Base-by-base conservation (phyloP, 164 flowering plant species). In the Aristolochia californica region DNA sequence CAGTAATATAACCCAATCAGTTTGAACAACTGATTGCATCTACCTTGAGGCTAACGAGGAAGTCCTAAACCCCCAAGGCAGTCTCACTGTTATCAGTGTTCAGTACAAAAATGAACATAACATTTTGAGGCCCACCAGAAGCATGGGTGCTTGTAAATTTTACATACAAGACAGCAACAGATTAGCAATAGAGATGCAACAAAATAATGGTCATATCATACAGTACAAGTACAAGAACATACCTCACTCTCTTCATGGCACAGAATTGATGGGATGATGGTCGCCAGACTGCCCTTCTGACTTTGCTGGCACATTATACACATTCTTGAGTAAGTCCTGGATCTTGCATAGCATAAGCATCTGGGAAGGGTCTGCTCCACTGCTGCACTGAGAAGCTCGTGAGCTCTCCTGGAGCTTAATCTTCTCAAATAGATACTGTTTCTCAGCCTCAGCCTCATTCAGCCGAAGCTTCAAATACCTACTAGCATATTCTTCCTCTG, bases 361-460 rank as follows among this genome's bases (percentile, higher is more conserved):
- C 64, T 58, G 68, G 14, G 97, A 87, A 45, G 93, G 68, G 56
- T 82, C 87, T 51, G 67, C 75, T 16, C 85, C 79, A 22, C 77
- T 73, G 58, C 72, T 80, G 67, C 77, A 70, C 53, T 75, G 81
- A 0, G 82, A 73, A 27, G 76, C 72, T 22, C 93, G 68, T 0
- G 90, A 79, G 64, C 91, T 81, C 72, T 93, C 99, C 68, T 93
- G 93, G 34, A 83, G 77, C 77, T 85, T 89, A 8, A 93, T 78
- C 78, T 83, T 93, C 83, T 93, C 96, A 45, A 89, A 79, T 38
- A 93, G 62, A 72, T 78, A 87, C 72, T 85, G 91, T 69, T 87
- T 93, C 80, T 93, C 99, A 12, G 89, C 95, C 68, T 93, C 99
- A 1, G 99, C 97, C 68, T 93, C 99, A 47, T 78, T 84, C 68